Percentiles rank a stretch among this genome's conserved stretches.
These are phyloP conservation scores for Naganishia liquefaciens DNA, from an alignment of 1,284 basidiomycete genomes.

Conservation along the genomic window DNA sequence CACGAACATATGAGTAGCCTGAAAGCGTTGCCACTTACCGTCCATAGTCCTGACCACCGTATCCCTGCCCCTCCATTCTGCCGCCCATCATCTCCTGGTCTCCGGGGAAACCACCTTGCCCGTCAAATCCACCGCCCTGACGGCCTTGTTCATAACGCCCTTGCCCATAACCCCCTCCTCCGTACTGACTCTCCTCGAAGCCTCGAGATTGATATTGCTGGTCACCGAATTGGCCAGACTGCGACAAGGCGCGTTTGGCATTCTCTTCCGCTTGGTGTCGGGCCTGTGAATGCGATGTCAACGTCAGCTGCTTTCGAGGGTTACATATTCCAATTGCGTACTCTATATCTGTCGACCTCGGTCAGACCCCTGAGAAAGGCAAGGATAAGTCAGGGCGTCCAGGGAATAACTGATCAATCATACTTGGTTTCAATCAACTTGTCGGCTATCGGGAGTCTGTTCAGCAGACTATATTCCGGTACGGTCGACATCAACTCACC, in stretches of 20 bases:
- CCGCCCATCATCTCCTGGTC: slow-evolving; percentile 14
- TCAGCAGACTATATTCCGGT: not conserved
- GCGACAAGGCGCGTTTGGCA: slow-evolving; percentile 27
- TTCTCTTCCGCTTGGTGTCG: slow-evolving; percentile 31
- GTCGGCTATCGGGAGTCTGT: slow-evolving; percentile 31
- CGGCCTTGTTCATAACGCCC: slow-evolving; percentile 7
- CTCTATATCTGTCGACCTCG: slow-evolving; percentile 14
- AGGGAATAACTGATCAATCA: not conserved
- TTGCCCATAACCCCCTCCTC: not conserved
- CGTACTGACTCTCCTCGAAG: slow-evolving; percentile 26
- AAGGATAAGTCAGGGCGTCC: not conserved
- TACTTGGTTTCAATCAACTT: slow-evolving; percentile 40
- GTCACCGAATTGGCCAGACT: slow-evolving; percentile 28
- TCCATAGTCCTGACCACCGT: slow-evolving; percentile 1
- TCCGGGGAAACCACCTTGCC: slow-evolving; percentile 16
- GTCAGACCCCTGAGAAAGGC: slow-evolving; percentile 9
- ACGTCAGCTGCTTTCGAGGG: not conserved
- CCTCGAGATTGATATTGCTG: slow-evolving; percentile 12
- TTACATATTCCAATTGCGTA: not conserved
- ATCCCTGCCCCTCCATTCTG: slow-evolving; percentile 16
- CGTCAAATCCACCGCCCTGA: slow-evolving; percentile 13
- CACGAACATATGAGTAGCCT: not conserved
- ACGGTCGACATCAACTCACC: slow-evolving; percentile 9
- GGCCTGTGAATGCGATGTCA: not conserved
- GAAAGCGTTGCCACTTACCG: slow-evolving; percentile 2